Conservation (phyloP, 1,284 basidiomycete genomes). For the Ganoderma boninense region DNA sequence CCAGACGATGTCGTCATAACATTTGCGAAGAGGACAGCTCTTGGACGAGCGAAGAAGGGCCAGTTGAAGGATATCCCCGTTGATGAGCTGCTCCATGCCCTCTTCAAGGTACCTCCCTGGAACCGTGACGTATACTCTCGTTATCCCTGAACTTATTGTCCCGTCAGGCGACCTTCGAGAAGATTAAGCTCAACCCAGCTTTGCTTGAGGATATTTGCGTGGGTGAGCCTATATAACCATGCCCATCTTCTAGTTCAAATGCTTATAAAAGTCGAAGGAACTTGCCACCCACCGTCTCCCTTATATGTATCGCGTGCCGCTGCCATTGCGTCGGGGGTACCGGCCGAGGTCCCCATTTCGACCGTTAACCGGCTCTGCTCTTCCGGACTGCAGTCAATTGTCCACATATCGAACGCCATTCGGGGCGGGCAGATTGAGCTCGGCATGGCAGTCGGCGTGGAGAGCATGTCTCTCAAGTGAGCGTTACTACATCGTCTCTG, state of each 20-base stretch:
- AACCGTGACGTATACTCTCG: no score
- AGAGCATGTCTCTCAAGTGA: conserved; percentile 87
- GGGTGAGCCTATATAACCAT: conserved; percentile 51
- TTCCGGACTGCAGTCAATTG: conserved; percentile 87
- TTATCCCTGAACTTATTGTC: neutral
- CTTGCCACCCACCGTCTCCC: conserved; percentile 88
- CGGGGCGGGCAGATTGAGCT: conserved; percentile 73
- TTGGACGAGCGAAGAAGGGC: conserved; percentile 82
- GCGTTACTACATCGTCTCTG: conserved; percentile 34
- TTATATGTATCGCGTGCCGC: conserved; percentile 82
- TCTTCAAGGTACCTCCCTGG: conserved; percentile 63
- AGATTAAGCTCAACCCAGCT: conserved; percentile 58
- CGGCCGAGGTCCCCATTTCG: conserved; percentile 71
- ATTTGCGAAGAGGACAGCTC: conserved; percentile 82
- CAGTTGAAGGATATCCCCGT: conserved; percentile 80
- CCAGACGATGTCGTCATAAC: conserved; percentile 88
- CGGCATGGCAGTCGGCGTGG: conserved; percentile 83
- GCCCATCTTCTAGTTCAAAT: neutral
- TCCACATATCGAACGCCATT: conserved; percentile 82
- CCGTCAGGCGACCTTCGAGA: conserved; percentile 54
- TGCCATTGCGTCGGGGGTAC: conserved; percentile 84
- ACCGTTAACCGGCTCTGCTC: conserved; percentile 88
- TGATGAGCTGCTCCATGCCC: conserved; percentile 74
- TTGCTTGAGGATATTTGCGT: conserved; percentile 86
- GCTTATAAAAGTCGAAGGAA: conserved; percentile 55